Evolutionary conservation across 345 rosid species (phyloP), one percentile per base, ranked within the genome.

Genomic region (Brassica rapa): DNA sequence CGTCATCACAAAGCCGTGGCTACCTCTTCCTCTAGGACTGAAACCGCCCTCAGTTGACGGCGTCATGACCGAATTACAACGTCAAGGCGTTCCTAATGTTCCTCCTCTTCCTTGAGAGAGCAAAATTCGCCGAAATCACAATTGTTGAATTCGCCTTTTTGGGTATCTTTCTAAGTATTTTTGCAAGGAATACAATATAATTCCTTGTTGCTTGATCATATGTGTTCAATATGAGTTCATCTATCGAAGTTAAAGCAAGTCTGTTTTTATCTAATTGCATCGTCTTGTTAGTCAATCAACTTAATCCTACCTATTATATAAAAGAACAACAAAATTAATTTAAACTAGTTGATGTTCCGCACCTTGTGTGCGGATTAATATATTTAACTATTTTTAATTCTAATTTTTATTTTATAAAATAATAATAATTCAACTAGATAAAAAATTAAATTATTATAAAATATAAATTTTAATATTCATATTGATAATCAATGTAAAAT

Each of bases 1-100:
- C 80, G 97, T 85, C 71, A 81, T 94, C 76, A 67, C 87, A 3
- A 91, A 94, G 72, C 96, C 97, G 73, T 86, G 93, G 93, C 84
- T 82, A 81, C 94, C 96, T 16, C 97, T 92, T 70, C 97, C 97
- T 57, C 86, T 94, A 0, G 91, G 93, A 19, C 80, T 91, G 15
- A 91, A 89, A 73, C 90, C 97, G 15, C 98, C 90, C 4, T 87
- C 98, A 0, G 25, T 82, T 0, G 95, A 91, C 8, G 66, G 92
- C 12, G 97, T 92, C 9, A 23, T 87, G 77, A 86, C 72, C 68
- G 98, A 89, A 81, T 84, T 94, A 67, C 97, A 92, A 41, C 86
- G 87, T 7, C 91, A 88, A 76, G 98, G 97, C 63, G 67, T 91
- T 62, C 71, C 90, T 6, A 79, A 81, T 27, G 68, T 94, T 77